phyloP scores from a whole-genome alignment of 768 basidiomycete species.

The Termitomyces sp. region DNA sequence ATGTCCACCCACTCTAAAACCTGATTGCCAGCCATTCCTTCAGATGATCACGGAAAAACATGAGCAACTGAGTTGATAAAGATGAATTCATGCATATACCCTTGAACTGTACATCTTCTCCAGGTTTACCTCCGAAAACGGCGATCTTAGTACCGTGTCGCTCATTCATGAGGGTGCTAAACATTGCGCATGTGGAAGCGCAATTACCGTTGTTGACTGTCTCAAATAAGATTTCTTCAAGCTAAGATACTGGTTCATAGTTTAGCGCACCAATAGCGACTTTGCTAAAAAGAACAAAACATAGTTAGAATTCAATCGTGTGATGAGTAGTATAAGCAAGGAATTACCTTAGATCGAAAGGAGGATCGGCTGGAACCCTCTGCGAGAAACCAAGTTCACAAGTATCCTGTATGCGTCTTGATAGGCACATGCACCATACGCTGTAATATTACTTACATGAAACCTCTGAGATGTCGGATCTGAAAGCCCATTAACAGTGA shows the following conservation, averaged over 20 bases:
- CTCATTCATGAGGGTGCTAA: conserved; percentile 57
- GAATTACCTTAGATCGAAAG: conserved; percentile 37
- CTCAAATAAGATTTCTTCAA: neutral
- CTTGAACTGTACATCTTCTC: conserved; percentile 44
- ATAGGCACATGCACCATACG: neutral
- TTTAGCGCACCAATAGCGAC: conserved; percentile 35
- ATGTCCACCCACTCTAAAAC: conserved; percentile 57
- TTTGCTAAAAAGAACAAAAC: conserved; percentile 22
- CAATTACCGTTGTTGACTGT: conserved; percentile 41
- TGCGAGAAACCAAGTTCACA: conserved; percentile 32
- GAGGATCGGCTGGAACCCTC: conserved; percentile 37
- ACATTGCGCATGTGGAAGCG: conserved; percentile 61
- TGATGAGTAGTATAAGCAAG: neutral
- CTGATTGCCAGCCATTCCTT: conserved; percentile 57
- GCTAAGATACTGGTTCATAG: neutral
- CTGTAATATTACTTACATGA: conserved; percentile 25
- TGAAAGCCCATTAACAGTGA: conserved; percentile 34
- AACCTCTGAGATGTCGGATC: conserved; percentile 45
- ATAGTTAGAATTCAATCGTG: neutral
- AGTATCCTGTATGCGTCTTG: conserved; percentile 27
- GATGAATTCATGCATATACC: conserved; percentile 17
- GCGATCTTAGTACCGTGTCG: conserved; percentile 45
- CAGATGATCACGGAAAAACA: neutral
- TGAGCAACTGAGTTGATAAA: neutral
- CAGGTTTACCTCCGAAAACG: conserved; percentile 53